Percentiles rank a stretch among this genome's conserved stretches.
Conservation (phyloP, 331 rosid species). For the Pyracantha coccinea region DNA sequence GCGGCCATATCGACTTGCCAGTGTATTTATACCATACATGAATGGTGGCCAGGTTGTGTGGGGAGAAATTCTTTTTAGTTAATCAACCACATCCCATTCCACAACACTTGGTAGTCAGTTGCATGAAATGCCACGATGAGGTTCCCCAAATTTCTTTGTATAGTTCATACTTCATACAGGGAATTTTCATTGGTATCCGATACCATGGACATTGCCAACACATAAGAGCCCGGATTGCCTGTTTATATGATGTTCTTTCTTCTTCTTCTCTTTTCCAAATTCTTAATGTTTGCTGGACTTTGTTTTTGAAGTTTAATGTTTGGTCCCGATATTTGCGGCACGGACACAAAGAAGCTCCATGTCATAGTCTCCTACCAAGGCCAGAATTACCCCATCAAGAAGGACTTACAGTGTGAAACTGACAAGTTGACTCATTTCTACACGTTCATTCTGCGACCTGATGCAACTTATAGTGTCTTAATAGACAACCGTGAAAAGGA, state of each 20-base stretch:
- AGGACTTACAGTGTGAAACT: conserved; percentile 76
- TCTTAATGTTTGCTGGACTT: conserved; percentile 11
- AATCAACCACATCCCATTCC: neutral
- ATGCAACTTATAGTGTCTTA: conserved; percentile 64
- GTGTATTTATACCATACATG: neutral
- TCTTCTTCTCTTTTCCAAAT: neutral
- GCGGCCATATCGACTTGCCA: neutral
- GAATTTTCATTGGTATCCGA: neutral
- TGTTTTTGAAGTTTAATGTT: conserved; percentile 57
- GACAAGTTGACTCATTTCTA: conserved; percentile 85
- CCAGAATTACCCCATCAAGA: conserved; percentile 81
- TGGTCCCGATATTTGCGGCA: conserved; percentile 88
- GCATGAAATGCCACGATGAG: neutral
- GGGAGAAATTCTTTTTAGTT: neutral
- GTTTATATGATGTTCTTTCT: neutral
- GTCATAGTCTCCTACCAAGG: conserved; percentile 76
- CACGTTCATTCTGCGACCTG: conserved; percentile 74
- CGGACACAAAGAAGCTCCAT: conserved; percentile 80
- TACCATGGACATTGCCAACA: neutral
- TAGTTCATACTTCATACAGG: neutral
- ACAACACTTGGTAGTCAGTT: neutral
- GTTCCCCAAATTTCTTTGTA: neutral
- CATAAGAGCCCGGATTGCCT: neutral
- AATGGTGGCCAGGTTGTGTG: neutral
- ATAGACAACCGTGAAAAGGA: conserved; percentile 79